Conservation (phyloP, 305 asterid genomes). For the Solanum hybrid region DNA sequence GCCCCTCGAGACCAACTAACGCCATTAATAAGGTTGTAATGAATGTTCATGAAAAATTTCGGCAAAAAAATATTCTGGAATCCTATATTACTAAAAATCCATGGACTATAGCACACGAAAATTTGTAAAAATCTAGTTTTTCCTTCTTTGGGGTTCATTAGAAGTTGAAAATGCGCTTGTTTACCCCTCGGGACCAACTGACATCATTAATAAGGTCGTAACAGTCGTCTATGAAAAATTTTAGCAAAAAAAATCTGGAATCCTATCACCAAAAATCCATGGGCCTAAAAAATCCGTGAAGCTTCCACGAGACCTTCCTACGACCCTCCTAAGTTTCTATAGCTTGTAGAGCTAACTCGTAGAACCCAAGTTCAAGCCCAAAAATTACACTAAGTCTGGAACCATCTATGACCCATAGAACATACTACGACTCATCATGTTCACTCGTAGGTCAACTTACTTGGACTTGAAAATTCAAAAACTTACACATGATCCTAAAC, state of each 20-base stretch:
- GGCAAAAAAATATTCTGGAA: background rate
- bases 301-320: background rate
- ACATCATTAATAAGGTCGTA: background rate
- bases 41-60: background rate
- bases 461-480: background rate
- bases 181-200: background rate
- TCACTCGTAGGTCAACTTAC: background rate
- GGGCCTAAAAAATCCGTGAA: background rate
- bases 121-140: background rate
- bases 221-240: background rate
- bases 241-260: background rate
- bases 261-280: background rate
- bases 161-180: no score
- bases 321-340: background rate
- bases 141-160: background rate
- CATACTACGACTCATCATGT: background rate
- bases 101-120: background rate
- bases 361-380: background rate
- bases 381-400: background rate
- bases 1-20: background rate
- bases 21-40: background rate
- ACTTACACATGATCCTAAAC: background rate
- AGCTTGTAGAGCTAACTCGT: background rate
- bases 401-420: background rate
- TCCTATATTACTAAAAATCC: no score